These are phyloP conservation scores for Volutella citrinella DNA, from an alignment of 2,329 filamentous ascomycete species.

Conservation along the genomic window DNA sequence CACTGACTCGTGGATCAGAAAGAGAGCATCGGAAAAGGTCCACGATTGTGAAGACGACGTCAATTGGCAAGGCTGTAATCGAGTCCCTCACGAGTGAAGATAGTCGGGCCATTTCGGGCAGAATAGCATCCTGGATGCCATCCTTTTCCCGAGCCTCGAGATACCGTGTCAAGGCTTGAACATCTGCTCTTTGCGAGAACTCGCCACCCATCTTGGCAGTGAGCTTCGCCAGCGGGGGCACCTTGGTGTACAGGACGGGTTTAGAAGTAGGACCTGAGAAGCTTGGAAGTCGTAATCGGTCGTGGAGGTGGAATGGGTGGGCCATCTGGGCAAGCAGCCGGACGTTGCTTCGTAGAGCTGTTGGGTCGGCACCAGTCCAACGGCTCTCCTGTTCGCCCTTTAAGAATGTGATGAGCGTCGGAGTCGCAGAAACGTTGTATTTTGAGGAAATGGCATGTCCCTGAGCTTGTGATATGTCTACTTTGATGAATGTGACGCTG, in stretches of 20 bases:
- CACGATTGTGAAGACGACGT: slow-evolving; percentile 75
- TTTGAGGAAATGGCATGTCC: slow-evolving; percentile 61
- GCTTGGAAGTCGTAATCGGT: slow-evolving; percentile 65
- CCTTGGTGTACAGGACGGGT: slow-evolving; percentile 71
- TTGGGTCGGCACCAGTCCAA: slow-evolving; percentile 75
- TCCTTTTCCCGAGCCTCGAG: slow-evolving; percentile 59
- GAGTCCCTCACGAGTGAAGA: slow-evolving; percentile 57
- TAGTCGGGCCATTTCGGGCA: slow-evolving; percentile 69
- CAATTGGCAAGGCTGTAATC: slow-evolving; percentile 54
- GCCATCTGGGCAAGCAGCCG: slow-evolving; percentile 73
- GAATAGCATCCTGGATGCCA: slow-evolving; percentile 61
- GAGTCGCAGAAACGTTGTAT: slow-evolving; percentile 72
- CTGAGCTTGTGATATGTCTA: slow-evolving; percentile 68
- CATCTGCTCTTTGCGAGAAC: slow-evolving; percentile 52
- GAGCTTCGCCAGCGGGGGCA: slow-evolving; percentile 81
- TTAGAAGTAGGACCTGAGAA: slow-evolving; percentile 62
- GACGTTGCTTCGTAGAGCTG: slow-evolving; percentile 67
- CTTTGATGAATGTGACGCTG: slow-evolving; percentile 73
- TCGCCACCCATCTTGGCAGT: slow-evolving; percentile 69
- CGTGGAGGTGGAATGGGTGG: slow-evolving; percentile 73
- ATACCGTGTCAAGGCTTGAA: slow-evolving; percentile 67
- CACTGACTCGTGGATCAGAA: slow-evolving; percentile 73
- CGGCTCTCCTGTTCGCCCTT: slow-evolving; percentile 71
- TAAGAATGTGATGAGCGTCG: slow-evolving; percentile 84
- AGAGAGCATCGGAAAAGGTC: slow-evolving; percentile 80